Conservation (phyloP, 1,284 basidiomycete species). For the Heterobasidion irregulare region DNA sequence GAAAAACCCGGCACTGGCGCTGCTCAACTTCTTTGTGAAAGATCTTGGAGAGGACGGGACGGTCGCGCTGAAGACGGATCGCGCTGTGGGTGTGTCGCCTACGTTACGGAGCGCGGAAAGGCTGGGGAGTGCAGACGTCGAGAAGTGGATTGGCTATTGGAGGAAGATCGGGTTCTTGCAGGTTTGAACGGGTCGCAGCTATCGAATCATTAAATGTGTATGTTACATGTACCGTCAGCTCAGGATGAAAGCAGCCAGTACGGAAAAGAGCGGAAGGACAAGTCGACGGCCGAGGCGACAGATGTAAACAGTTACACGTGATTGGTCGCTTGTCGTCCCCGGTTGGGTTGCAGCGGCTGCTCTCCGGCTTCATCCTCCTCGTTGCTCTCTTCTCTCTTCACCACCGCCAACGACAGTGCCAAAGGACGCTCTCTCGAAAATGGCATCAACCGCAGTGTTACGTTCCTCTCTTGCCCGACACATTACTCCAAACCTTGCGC, state of each 20-base stretch:
- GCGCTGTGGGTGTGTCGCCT: background rate
- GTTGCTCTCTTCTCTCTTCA: constrained; percentile 1
- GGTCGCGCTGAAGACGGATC: background rate
- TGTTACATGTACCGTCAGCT: too few species aligned
- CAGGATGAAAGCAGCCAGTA: background rate
- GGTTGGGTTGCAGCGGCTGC: background rate
- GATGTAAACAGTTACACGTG: constrained; percentile 6
- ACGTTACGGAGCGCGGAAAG: background rate
- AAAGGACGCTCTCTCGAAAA: constrained; percentile 16
- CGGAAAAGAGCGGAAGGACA: background rate
- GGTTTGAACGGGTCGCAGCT: background rate
- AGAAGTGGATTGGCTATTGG: constrained; percentile 9
- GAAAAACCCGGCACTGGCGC: background rate
- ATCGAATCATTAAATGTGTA: background rate
- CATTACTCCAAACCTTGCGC: constrained; percentile 29
- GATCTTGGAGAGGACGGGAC: background rate
- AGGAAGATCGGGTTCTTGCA: constrained; percentile 4
- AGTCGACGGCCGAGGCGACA: background rate
- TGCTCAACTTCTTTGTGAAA: constrained; percentile 2
- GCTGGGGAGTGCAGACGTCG: constrained; percentile 1
- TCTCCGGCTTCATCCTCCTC: background rate
- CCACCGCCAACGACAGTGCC: background rate
- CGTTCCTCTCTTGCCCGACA: constrained; percentile 40
- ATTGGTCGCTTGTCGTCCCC: background rate
- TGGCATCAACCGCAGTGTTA: constrained; percentile 43